These are phyloP conservation scores for Hymenochaete sp. DNA, from an alignment of 1,284 basidiomycete genomes.

Conservation along the genomic window DNA sequence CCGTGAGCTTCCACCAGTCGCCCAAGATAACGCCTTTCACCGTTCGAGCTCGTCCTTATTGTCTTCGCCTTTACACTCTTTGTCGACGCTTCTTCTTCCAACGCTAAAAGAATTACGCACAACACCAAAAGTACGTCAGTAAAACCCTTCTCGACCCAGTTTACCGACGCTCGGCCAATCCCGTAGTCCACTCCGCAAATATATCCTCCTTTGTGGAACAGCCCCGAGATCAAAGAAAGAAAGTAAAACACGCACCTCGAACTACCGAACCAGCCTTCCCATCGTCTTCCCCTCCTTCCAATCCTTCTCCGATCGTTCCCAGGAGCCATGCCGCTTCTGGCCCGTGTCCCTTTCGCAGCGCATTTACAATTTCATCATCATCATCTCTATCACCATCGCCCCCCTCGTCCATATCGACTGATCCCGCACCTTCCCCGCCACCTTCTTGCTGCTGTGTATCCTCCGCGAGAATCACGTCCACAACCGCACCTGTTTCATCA, in stretches of 20 bases:
- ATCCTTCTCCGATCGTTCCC: constrained; percentile 20
- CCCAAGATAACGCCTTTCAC: constrained; percentile 63
- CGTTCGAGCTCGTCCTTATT: constrained; percentile 58
- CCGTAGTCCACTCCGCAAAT: neutral
- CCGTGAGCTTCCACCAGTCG: constrained; percentile 67
- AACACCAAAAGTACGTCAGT: constrained; percentile 1
- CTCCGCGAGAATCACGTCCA: constrained; percentile 66
- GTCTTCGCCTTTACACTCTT: constrained; percentile 30
- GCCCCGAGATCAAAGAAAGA: too few relatives aligned
- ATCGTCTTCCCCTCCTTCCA: constrained; percentile 26
- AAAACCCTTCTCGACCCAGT: neutral
- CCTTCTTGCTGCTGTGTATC: constrained; percentile 35
- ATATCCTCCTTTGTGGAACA: constrained; percentile 10
- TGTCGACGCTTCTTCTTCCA: constrained; percentile 38
- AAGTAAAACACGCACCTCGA: constrained; percentile 30
- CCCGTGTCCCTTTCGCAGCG: constrained; percentile 17
- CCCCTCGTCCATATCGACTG: constrained; percentile 27
- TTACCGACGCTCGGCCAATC: neutral
- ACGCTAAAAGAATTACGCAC: constrained; percentile 34
- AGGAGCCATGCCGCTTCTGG: constrained; percentile 25
- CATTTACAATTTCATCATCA: constrained; percentile 28
- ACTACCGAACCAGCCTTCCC: constrained; percentile 24
- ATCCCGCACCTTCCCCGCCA: constrained; percentile 20
- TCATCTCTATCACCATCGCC: too few relatives aligned
- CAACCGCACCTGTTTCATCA: constrained; percentile 73